phyloP scores from a whole-genome alignment of 2,329 filamentous ascomycete genomes.

The Amauroascus verrucosus region DNA sequence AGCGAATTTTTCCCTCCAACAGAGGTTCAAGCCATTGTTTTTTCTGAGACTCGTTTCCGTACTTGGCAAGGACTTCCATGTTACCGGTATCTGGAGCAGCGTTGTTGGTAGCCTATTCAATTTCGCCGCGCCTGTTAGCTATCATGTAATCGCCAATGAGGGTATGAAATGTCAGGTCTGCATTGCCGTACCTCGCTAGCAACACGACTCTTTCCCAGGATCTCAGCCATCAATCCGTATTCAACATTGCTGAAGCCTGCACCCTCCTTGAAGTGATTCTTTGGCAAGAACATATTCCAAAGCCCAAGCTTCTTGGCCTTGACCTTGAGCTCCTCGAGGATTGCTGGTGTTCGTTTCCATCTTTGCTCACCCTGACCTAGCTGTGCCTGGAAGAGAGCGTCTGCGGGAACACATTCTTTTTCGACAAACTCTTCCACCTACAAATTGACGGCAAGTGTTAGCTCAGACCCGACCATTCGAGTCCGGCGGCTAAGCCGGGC shows the following conservation, averaged over 20 bases:
- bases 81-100: conserved; percentile 87
- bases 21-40: conserved; percentile 69
- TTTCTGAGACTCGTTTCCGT: conserved; percentile 78
- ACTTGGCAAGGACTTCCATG: conserved; percentile 91
- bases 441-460: neutral
- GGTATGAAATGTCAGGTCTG: conserved; percentile 17
- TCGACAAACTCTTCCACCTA: conserved; percentile 91
- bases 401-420: conserved; percentile 83
- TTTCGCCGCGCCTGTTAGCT: neutral
- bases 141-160: conserved; percentile 5
- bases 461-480: neutral
- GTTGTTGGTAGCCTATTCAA: conserved; percentile 63
- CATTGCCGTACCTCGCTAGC: conserved; percentile 55
- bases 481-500: neutral
- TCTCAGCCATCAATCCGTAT: conserved; percentile 96
- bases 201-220: conserved; percentile 72
- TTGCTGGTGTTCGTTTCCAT: conserved; percentile 67
- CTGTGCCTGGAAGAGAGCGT: conserved; percentile 69
- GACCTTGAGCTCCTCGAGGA: conserved; percentile 82
- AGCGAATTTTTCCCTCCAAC: conserved; percentile 74
- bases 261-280: conserved; percentile 89
- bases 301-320: conserved; percentile 74
- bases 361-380: conserved; percentile 63
- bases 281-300: conserved; percentile 98
- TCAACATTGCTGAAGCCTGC: conserved; percentile 92